Percentiles rank a stretch among this genome's conserved stretches.
phyloP scores from a whole-genome alignment of 1,139 yeast genomes.

The Yamadazyma sp. region DNA sequence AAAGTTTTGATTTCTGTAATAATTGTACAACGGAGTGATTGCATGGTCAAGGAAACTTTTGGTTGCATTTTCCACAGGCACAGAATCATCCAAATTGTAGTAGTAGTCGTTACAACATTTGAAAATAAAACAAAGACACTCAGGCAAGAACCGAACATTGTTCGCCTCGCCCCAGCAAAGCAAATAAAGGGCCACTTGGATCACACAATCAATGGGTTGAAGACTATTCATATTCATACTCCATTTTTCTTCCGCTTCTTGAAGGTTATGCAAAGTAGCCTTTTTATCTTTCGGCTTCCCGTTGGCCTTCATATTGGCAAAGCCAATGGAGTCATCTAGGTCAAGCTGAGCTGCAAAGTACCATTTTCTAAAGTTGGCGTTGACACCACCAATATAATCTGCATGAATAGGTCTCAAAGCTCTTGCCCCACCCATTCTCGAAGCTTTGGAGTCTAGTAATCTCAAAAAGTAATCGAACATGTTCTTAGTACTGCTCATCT shows the following conservation, averaged over 20 bases:
- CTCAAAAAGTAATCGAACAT: constrained; percentile 65
- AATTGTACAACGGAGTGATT: constrained; percentile 74
- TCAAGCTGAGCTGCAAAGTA: constrained; percentile 92
- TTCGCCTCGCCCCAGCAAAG: constrained; percentile 91
- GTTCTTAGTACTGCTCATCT: constrained; percentile 59
- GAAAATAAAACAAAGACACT: constrained; percentile 76
- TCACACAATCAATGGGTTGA: constrained; percentile 53
- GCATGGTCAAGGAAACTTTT: constrained; percentile 57
- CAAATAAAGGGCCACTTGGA: constrained; percentile 69
- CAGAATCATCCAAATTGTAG: constrained; percentile 40
- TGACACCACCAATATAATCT: constrained; percentile 85
- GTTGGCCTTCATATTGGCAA: constrained; percentile 51
- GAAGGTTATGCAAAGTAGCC: constrained; percentile 28
- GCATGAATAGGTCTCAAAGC: constrained; percentile 67
- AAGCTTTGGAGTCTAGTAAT: constrained; percentile 66
- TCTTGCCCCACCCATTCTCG: constrained; percentile 55
- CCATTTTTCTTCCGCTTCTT: constrained; percentile 85
- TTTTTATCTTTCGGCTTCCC: constrained; percentile 42
- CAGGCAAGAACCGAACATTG: constrained; percentile 81
- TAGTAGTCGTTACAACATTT: constrained; percentile 76
- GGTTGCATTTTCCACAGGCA: constrained; percentile 20
- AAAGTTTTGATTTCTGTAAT: constrained; percentile 58
- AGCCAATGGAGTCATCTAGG: constrained; percentile 78
- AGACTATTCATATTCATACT: constrained; percentile 55
- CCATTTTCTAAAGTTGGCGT: constrained; percentile 93